phyloP scores from a whole-genome alignment of 73 alveolate genomes.

The Strombidium stylifer region DNA sequence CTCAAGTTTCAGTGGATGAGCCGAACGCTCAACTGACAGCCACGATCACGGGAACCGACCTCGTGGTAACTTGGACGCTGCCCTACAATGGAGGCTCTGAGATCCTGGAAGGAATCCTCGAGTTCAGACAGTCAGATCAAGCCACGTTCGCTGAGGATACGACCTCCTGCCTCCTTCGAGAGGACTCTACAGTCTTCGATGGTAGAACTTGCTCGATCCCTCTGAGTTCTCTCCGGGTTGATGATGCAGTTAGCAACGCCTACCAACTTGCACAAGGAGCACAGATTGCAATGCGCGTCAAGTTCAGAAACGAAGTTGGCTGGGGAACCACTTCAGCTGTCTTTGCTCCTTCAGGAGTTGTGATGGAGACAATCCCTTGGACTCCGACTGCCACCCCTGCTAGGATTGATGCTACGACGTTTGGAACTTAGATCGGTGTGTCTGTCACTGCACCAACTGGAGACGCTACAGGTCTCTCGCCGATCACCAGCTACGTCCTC shows the following conservation, averaged over 20 bases:
- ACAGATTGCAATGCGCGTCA: constrained; percentile 28
- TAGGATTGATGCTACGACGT: constrained; percentile 28
- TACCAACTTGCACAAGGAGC: constrained; percentile 34
- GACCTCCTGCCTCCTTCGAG: constrained; percentile 6
- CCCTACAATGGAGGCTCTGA: constrained; percentile 54
- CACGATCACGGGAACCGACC: constrained; percentile 29
- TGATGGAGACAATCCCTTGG: constrained; percentile 39
- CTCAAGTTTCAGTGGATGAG: too few relatives aligned
- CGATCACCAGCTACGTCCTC: constrained; percentile 35
- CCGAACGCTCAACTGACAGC: constrained; percentile 55
- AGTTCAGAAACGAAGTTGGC: constrained; percentile 21
- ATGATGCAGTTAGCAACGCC: too few relatives aligned
- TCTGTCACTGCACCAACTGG: constrained; percentile 19
- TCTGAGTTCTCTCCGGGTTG: constrained; percentile 13
- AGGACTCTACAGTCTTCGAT: constrained; percentile 1
- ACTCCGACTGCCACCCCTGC: constrained; percentile 42
- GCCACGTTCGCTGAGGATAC: constrained; percentile 2
- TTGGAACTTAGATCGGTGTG: constrained; percentile 36
- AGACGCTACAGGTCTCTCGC: constrained; percentile 27
- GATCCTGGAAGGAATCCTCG: not conserved
- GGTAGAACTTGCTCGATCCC: constrained; percentile 34
- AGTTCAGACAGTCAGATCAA: not conserved
- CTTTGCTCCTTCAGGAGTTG: constrained; percentile 21
- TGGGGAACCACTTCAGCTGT: not conserved
- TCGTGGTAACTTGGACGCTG: constrained; percentile 20